These are phyloP conservation scores for Peniophora sp. DNA, from an alignment of 1,284 basidiomycete species.

Conservation along the genomic window DNA sequence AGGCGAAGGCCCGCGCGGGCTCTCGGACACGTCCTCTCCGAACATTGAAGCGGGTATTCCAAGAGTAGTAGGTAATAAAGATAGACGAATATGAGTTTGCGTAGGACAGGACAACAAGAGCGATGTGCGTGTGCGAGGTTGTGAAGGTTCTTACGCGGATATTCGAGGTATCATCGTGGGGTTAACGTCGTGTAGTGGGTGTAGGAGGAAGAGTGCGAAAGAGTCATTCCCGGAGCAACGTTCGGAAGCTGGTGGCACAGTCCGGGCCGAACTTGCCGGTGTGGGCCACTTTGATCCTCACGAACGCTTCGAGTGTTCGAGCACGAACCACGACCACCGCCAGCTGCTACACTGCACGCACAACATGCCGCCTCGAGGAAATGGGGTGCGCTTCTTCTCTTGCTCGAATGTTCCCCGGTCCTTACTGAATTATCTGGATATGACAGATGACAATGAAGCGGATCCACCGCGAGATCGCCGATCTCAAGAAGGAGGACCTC, in stretches of 20 bases:
- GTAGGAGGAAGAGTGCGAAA: constrained; percentile 2
- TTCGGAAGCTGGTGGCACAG: neutral
- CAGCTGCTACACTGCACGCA: neutral
- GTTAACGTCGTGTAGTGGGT: constrained; percentile 7
- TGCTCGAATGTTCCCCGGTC: neutral
- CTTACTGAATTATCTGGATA: neutral
- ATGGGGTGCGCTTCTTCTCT: neutral
- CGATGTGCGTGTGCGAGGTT: neutral
- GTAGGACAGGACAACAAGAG: neutral
- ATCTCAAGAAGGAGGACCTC: constrained; percentile 78
- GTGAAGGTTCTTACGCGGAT: constrained; percentile 22
- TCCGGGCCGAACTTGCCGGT: neutral
- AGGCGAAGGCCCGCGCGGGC: constrained; percentile 67
- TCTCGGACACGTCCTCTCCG: constrained; percentile 71
- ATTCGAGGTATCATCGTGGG: constrained; percentile 59
- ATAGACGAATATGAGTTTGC: neutral
- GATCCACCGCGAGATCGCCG: constrained; percentile 81
- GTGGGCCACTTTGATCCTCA: neutral
- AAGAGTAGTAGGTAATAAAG: constrained; percentile 7
- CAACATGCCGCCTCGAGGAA: neutral
- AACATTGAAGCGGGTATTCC: constrained; percentile 43
- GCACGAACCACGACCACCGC: neutral
- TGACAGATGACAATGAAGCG: constrained; percentile 78
- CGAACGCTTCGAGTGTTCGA: neutral
- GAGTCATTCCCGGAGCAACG: neutral